Conservation (phyloP, 2,329 filamentous ascomycete genomes). For the Chaetomiaceae sp. region DNA sequence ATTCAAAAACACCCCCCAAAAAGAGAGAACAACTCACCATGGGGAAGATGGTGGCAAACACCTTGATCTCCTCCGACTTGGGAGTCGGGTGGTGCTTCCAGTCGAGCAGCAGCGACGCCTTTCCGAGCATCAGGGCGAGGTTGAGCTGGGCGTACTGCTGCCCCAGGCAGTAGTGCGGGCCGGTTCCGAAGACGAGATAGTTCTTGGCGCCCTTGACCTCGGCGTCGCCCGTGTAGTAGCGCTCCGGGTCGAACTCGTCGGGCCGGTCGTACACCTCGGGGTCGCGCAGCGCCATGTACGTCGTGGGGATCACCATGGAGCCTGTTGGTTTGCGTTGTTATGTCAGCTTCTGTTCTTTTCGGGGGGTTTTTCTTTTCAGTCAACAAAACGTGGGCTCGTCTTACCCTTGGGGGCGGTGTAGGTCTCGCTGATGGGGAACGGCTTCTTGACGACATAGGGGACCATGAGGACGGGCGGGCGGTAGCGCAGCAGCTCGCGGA, state of each 20-base stretch:
- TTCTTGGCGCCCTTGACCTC: slow-evolving; percentile 87
- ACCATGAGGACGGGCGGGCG: slow-evolving; percentile 96
- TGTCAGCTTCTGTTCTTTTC: no score
- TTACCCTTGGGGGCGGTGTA: slow-evolving; percentile 89
- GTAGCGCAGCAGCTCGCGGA: slow-evolving; percentile 88
- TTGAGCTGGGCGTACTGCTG: no score
- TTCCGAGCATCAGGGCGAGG: slow-evolving; percentile 63
- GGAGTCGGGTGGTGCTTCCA: slow-evolving; percentile 87
- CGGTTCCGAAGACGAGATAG: slow-evolving; percentile 92
- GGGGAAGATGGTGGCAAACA: slow-evolving; percentile 97
- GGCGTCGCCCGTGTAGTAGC: slow-evolving; percentile 85
- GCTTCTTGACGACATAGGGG: slow-evolving; percentile 89
- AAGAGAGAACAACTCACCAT: slow-evolving; percentile 58
- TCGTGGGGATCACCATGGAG: slow-evolving; percentile 90
- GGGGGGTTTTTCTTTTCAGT: neutral
- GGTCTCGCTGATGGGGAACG: slow-evolving; percentile 79
- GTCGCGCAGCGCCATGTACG: slow-evolving; percentile 86
- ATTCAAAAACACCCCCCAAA: neutral
- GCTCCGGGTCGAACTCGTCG: slow-evolving; percentile 82
- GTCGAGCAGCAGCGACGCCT: slow-evolving; percentile 79
- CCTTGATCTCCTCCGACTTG: slow-evolving; percentile 87
- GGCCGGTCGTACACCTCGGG: slow-evolving; percentile 88
- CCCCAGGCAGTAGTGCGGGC: slow-evolving; percentile 84
- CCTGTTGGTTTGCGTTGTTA: slow-evolving; percentile 38
- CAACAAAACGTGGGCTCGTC: slow-evolving; percentile 13